Conservation (phyloP, 139 green algal species). For the Chlamydomonas schloesseri region DNA sequence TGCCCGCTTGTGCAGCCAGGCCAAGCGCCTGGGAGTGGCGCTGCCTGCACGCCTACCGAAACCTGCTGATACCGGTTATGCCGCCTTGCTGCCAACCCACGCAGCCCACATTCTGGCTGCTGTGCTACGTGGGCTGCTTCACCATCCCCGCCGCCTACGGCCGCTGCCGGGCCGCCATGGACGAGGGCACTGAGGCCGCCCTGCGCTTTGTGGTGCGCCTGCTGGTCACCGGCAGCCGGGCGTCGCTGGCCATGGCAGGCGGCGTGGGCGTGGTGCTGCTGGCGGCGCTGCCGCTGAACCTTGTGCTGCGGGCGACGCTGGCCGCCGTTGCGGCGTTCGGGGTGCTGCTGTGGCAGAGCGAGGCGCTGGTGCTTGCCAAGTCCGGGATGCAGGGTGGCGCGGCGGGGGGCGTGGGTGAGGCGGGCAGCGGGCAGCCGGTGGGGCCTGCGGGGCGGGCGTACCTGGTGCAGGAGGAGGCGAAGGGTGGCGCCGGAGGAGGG, state of each 20-base stretch:
- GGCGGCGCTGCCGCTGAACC: slow-evolving; percentile 25
- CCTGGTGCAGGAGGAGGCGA: no score
- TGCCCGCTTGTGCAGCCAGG: no score
- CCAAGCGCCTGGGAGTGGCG: no score
- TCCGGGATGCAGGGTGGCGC: no score
- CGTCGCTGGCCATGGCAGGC: not conserved
- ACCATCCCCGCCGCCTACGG: slow-evolving; percentile 37
- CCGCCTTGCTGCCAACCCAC: no score
- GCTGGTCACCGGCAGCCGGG: slow-evolving; percentile 19
- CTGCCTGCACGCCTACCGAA: no score
- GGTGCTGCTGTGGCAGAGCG: slow-evolving; percentile 28
- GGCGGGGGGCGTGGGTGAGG: no score
- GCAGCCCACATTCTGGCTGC: slow-evolving; percentile 36
- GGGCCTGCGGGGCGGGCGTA: no score
- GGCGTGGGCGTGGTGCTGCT: slow-evolving; percentile 24
- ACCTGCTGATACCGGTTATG: no score
- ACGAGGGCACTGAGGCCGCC: slow-evolving; percentile 15
- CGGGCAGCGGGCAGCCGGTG: no score
- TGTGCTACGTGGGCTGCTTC: slow-evolving; percentile 39
- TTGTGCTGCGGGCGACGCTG: slow-evolving; percentile 30
- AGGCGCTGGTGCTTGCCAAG: no score
- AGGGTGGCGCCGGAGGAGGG: no score
- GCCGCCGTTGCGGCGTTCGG: not conserved
- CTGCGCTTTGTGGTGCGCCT: slow-evolving; percentile 29
- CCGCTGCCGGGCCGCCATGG: slow-evolving; percentile 28